A percentile compares a stretch with the other conserved stretches of the same genome.
Conservation (phyloP, 108 stramenopile species). For the Mayamaea pseudoterrestris region DNA sequence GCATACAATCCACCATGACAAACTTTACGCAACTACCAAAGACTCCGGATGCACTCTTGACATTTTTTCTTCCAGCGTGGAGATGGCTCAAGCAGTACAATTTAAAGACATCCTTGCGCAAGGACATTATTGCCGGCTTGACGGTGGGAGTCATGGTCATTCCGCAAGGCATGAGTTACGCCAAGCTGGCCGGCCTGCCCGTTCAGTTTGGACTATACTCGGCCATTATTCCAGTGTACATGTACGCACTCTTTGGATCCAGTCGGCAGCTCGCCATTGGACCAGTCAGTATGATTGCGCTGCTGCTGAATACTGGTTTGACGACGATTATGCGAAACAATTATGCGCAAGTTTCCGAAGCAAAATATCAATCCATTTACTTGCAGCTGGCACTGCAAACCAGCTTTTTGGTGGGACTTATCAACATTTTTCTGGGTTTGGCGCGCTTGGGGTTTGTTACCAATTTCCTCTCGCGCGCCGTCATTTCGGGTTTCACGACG, state of each 20-base stretch:
- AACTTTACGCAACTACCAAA: too few relatives aligned
- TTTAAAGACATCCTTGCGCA: constrained; percentile 6
- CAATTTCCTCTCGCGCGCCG: constrained; percentile 72
- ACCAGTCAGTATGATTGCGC: constrained; percentile 62
- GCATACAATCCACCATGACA: too few relatives aligned
- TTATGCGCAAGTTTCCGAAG: too few relatives aligned
- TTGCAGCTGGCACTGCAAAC: constrained; percentile 26
- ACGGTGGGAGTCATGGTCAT: constrained; percentile 82
- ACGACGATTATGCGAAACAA: constrained; percentile 7
- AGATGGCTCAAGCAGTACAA: constrained; percentile 22
- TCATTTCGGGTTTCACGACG: constrained; percentile 78
- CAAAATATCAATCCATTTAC: constrained; percentile 25
- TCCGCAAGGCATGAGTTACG: constrained; percentile 82
- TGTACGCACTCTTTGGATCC: constrained; percentile 74
- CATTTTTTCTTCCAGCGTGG: too few relatives aligned
- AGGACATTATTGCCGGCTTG: constrained; percentile 40
- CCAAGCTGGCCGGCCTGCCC: constrained; percentile 73
- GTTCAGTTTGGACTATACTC: constrained; percentile 83
- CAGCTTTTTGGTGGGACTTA: constrained; percentile 43
- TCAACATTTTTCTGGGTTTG: constrained; percentile 32
- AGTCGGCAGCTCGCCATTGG: constrained; percentile 78
- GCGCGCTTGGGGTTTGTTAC: constrained; percentile 56
- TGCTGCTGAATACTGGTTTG: constrained; percentile 36
- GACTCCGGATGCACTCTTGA: too few relatives aligned
- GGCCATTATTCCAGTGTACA: constrained; percentile 51